Percentiles rank a stretch among this genome's conserved stretches.
phyloP scores from a whole-genome alignment of 257 asterid genomes.

The Fraxinus quadrangulata region DNA sequence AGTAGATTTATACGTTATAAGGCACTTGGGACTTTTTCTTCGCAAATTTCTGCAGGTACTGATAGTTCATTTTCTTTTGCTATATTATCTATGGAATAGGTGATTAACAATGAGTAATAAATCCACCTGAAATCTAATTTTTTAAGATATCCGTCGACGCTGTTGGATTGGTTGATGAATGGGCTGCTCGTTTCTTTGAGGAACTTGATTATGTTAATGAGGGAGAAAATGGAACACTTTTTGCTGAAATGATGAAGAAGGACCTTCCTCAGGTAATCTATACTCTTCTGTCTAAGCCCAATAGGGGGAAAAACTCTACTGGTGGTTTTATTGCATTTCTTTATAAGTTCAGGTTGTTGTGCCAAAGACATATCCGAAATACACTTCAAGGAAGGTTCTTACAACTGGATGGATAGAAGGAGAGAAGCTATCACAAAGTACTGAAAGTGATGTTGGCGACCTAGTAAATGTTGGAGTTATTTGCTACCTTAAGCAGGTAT shows the following conservation, averaged over 20 bases:
- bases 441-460: slow-evolving; percentile 97
- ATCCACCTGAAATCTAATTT: slow-evolving; percentile 4
- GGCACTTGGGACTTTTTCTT: slow-evolving; percentile 85
- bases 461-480: slow-evolving; percentile 98
- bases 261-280: slow-evolving; percentile 92
- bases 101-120: not conserved
- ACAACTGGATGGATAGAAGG: slow-evolving; percentile 95
- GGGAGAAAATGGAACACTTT: slow-evolving; percentile 91
- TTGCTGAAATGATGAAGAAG: slow-evolving; percentile 95
- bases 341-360: slow-evolving; percentile 71
- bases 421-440: slow-evolving; percentile 97
- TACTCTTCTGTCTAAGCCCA: not conserved
- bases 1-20: slow-evolving; percentile 77
- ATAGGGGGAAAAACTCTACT: not conserved
- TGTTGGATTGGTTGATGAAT: slow-evolving; percentile 98
- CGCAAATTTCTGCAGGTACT: slow-evolving; percentile 93
- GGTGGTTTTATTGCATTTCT: slow-evolving; percentile 11
- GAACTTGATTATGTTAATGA: slow-evolving; percentile 97
- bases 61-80: slow-evolving; percentile 21
- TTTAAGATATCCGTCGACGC: slow-evolving; percentile 80
- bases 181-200: slow-evolving; percentile 99
- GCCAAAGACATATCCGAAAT: slow-evolving; percentile 77
- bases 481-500: slow-evolving; percentile 99
- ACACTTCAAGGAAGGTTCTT: slow-evolving; percentile 95
- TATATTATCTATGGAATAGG: slow-evolving; percentile 21